phyloP scores from a whole-genome alignment of 169 alveolate species.

The Plasmodium inui region DNA sequence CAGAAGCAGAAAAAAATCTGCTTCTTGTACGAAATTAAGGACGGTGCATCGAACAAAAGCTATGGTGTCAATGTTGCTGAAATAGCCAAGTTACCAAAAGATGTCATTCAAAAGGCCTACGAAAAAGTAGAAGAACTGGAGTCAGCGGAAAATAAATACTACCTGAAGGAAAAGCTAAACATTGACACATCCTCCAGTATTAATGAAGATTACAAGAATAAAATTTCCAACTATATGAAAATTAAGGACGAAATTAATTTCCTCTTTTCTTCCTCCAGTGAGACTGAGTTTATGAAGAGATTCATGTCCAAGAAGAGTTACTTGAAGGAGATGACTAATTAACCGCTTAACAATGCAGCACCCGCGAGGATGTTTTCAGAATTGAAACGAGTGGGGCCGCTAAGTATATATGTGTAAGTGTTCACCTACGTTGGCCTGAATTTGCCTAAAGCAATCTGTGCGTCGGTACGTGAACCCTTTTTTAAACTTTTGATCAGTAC shows the following conservation, averaged over 20 bases:
- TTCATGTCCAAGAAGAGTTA: slow-evolving; percentile 59
- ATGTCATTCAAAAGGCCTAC: slow-evolving; percentile 77
- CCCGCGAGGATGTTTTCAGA: neutral
- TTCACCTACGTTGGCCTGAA: neutral
- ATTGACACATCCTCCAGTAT: slow-evolving; percentile 31
- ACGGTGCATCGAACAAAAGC: slow-evolving; percentile 93
- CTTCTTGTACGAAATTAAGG: slow-evolving; percentile 91
- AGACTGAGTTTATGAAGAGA: slow-evolving; percentile 44
- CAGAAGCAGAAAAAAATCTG: slow-evolving; percentile 79
- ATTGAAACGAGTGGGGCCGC: neutral
- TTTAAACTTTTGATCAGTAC: neutral
- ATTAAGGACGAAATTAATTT: slow-evolving; percentile 58
- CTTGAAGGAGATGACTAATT: slow-evolving; percentile 40
- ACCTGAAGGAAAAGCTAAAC: slow-evolving; percentile 65
- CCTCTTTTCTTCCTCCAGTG: slow-evolving; percentile 31
- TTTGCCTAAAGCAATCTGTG: neutral
- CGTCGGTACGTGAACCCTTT: neutral
- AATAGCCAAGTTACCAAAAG: slow-evolving; percentile 92
- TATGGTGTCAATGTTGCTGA: slow-evolving; percentile 96
- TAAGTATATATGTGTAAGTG: neutral
- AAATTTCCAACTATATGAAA: slow-evolving; percentile 68
- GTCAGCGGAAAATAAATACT: slow-evolving; percentile 73
- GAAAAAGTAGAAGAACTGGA: slow-evolving; percentile 74
- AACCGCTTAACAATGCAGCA: neutral
- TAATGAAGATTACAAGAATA: slow-evolving; percentile 50